These are phyloP conservation scores for Trametes villosa DNA, from an alignment of 768 basidiomycete genomes.

Conservation along the genomic window DNA sequence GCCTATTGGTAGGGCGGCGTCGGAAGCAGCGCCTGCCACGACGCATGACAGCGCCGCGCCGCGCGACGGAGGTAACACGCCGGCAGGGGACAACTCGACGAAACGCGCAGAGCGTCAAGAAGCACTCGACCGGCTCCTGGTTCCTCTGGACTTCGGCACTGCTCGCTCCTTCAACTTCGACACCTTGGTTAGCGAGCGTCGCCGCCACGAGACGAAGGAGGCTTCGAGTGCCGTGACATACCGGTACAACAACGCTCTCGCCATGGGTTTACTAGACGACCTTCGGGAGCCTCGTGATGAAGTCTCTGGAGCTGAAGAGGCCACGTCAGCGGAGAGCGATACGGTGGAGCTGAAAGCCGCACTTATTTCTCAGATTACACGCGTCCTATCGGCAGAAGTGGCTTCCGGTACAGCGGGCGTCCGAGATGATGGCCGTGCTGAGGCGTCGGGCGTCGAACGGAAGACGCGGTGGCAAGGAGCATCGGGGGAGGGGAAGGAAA, in stretches of 20 bases:
- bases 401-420: neutral
- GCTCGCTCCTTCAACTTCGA: neutral
- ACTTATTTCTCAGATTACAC: neutral
- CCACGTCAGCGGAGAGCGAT: neutral
- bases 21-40: no score
- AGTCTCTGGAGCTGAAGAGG: neutral
- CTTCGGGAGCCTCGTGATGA: neutral
- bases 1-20: no score
- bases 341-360: neutral
- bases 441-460: neutral
- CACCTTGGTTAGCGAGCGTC: neutral
- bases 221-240: neutral
- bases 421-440: neutral
- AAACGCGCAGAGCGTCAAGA: neutral
- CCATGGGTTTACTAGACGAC: neutral
- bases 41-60: no score
- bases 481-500: no score
- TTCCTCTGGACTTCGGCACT: neutral
- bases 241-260: constrained; percentile 2
- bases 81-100: no score
- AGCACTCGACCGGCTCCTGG: neutral
- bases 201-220: neutral
- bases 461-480: neutral
- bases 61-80: no score
- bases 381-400: neutral